phyloP scores from a whole-genome alignment of 2,329 filamentous ascomycete species.

The Cytospora paraplurivora region DNA sequence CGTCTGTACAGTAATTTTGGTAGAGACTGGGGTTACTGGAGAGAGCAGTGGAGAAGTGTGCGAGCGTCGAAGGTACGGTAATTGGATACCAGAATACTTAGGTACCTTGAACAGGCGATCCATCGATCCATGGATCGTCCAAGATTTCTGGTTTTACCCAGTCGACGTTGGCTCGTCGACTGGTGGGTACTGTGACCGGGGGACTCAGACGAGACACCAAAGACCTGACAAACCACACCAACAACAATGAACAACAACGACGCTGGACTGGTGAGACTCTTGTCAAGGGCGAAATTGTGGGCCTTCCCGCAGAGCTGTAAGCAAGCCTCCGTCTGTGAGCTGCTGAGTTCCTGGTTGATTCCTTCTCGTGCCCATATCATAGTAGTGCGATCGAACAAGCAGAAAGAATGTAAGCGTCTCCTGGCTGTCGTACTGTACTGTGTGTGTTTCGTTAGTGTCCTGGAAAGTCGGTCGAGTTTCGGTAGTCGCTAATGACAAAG shows the following conservation, averaged over 20 bases:
- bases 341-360: conserved; percentile 10
- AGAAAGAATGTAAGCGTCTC: not conserved
- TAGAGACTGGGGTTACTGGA: conserved; percentile 10
- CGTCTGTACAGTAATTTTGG: conserved; percentile 24
- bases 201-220: conserved; percentile 17
- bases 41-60: not conserved
- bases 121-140: conserved; percentile 20
- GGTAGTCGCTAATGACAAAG: conserved; percentile 13
- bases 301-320: conserved; percentile 16
- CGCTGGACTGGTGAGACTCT: conserved; percentile 15
- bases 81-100: conserved; percentile 10
- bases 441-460: not conserved
- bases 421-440: not conserved
- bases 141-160: conserved; percentile 30
- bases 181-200: conserved; percentile 11
- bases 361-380: not conserved
- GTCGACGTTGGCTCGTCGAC: conserved; percentile 18
- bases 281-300: conserved; percentile 25
- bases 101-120: conserved; percentile 18
- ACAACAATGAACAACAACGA: conserved; percentile 17
- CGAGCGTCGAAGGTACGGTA: not conserved
- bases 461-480: conserved; percentile 6
- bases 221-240: conserved; percentile 6
- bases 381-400: not conserved
- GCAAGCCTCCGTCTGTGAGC: conserved; percentile 19